phyloP scores from a whole-genome alignment of 2,329 filamentous ascomycete genomes.

The Calonectria pteridis region DNA sequence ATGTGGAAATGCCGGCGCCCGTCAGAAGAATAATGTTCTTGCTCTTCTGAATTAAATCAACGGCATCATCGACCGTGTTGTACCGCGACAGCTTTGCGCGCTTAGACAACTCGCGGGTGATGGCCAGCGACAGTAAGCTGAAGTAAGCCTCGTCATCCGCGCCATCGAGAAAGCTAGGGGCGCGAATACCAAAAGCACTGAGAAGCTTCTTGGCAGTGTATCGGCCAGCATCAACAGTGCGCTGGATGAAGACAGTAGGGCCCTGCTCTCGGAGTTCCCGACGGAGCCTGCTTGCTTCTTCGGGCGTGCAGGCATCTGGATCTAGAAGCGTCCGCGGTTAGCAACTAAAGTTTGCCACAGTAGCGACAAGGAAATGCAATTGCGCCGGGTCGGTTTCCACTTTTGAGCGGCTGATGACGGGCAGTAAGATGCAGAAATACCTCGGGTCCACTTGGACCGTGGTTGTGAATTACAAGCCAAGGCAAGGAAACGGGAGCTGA shows the following conservation, averaged over 20 bases:
- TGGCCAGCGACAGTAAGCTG: slow-evolving; percentile 79
- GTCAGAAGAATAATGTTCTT: slow-evolving; percentile 94
- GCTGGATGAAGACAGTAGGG: slow-evolving; percentile 80
- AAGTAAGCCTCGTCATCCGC: slow-evolving; percentile 78
- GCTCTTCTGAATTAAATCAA: slow-evolving; percentile 77
- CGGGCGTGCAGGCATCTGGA: slow-evolving; percentile 71
- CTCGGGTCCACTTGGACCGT: slow-evolving; percentile 20
- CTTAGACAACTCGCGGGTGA: slow-evolving; percentile 84
- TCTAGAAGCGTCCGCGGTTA: slow-evolving; percentile 41
- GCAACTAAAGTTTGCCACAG: slow-evolving; percentile 17
- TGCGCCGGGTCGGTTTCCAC: neutral
- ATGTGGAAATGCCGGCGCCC: slow-evolving; percentile 96
- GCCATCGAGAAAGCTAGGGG: slow-evolving; percentile 80
- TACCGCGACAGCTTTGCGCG: slow-evolving; percentile 83
- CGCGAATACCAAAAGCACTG: slow-evolving; percentile 84
- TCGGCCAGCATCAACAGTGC: slow-evolving; percentile 75
- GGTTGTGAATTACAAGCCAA: slow-evolving; percentile 20
- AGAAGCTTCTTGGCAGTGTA: slow-evolving; percentile 87
- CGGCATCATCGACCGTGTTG: slow-evolving; percentile 91
- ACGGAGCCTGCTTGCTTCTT: slow-evolving; percentile 77
- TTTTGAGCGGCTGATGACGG: neutral
- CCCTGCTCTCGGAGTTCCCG: slow-evolving; percentile 81
- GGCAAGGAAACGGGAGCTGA: neutral
- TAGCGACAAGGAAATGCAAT: slow-evolving; percentile 1
- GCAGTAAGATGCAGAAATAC: slow-evolving; percentile 16